Evolutionary conservation across 768 basidiomycete species (phyloP).

Genomic region (Pholiota microspora): DNA sequence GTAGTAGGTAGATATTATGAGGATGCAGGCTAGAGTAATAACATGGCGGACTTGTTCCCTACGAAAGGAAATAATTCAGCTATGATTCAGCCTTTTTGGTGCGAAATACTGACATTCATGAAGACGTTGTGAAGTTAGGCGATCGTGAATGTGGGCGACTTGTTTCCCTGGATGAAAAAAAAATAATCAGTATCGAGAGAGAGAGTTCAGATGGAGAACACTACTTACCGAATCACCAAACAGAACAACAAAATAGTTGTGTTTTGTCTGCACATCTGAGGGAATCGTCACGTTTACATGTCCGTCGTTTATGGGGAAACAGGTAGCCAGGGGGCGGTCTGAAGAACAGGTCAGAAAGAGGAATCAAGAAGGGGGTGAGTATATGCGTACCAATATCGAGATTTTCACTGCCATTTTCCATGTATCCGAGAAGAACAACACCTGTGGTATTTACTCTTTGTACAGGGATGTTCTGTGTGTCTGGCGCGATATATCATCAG

Average conservation of each 20-base stretch:
- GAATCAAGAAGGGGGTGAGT: not conserved
- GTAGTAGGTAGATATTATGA: not conserved
- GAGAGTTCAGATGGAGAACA: conserved; percentile 15
- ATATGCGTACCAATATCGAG: conserved; percentile 43
- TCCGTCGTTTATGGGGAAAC: conserved; percentile 39
- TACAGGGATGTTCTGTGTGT: conserved; percentile 35
- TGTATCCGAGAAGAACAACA: conserved; percentile 43
- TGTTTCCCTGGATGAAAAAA: conserved; percentile 25
- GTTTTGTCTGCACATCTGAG: conserved; percentile 25
- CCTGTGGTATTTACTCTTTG: conserved; percentile 34
- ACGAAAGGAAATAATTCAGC: no score
- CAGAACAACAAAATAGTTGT: conserved; percentile 47
- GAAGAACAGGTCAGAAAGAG: not conserved
- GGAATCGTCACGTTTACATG: conserved; percentile 38
- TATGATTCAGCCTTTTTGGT: not conserved
- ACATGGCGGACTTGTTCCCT: no score
- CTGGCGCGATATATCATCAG: conserved; percentile 13
- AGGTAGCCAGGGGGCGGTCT: conserved; percentile 43
- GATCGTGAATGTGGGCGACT: conserved; percentile 29
- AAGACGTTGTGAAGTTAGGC: conserved; percentile 4
- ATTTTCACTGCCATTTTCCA: conserved; percentile 41
- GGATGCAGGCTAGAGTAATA: not conserved
- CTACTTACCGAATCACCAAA: conserved; percentile 47
- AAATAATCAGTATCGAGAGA: not conserved
- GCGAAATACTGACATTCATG: not conserved